Base-by-base conservation (phyloP, 768 basidiomycete genomes). In the Russula sp. region DNA sequence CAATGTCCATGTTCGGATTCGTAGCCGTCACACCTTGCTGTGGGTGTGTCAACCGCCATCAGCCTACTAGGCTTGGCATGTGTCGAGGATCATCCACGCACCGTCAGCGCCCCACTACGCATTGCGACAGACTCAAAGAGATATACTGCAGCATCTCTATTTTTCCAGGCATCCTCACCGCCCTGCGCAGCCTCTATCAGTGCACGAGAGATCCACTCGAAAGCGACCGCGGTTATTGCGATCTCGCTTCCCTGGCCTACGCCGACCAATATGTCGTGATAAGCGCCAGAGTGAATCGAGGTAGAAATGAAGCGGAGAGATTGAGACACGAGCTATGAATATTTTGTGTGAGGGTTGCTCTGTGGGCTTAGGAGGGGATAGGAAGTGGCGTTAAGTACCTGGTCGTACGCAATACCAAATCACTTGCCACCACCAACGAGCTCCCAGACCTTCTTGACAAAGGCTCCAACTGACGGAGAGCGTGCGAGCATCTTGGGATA, bases 131-230 rank as follows among this genome's bases (percentile, higher is more conserved):
- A 94, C 18, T 91, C 93, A 69, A 99, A 78, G 16, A 98, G 75
- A 75, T 91, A 98, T 42, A 97, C 85, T 9, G 96, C 95, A 31
- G 87, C 89, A 73, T 98, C 94, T 74, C 98, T 99, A 37, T 87
- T 81, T 73, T 89, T 91, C 86, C 93, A 27, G 22, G 22, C 22
- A 27, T 27, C 22, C 22, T 27, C 22, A 27, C 22, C 22, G 22
- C 22, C 22, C 22, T 27, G 22, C 22, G 22, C 22, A 27, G 22
- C 22, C 22, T 27, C 22, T 27, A 27, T 27, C 22, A 27, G 22
- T 27, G 22, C 22, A 27, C 22, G 2, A 27, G 22, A 27, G 22
- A 27, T 27, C 22, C 22, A 97, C n/a, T 80, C 74, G 51, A 88
- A 84, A 35, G 94, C 88, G 63, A 96, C 88, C 63, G 85, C 83